Evolutionary conservation across 768 basidiomycete species (phyloP).

Genomic region (Trametes punicea): DNA sequence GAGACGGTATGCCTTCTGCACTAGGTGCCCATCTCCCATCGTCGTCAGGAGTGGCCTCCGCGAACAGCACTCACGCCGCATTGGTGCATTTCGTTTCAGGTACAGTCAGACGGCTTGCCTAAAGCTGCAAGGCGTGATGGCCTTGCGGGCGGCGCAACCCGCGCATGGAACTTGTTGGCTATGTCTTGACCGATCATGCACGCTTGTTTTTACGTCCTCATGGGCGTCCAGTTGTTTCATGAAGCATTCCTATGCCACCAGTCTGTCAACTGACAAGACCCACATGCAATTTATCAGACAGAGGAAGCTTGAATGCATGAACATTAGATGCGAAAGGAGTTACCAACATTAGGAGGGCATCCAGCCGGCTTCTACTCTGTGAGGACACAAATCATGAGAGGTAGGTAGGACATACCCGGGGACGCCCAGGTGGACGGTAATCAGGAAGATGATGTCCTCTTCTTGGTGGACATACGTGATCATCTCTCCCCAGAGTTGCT

Average conservation of each 20-base stretch:
- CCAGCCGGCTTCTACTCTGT: slow-evolving; percentile 45
- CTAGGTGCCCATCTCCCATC: too few relatives aligned
- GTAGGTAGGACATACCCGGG: slow-evolving; percentile 43
- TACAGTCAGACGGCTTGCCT: not conserved
- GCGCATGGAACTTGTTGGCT: slow-evolving; percentile 56
- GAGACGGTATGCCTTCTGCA: too few relatives aligned
- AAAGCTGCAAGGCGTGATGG: slow-evolving; percentile 46
- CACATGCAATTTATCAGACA: too few relatives aligned
- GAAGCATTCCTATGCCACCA: slow-evolving; percentile 52
- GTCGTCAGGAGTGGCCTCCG: too few relatives aligned
- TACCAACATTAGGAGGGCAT: slow-evolving; percentile 73
- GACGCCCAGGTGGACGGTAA: slow-evolving; percentile 78
- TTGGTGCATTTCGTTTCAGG: not conserved
- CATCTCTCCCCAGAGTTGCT: slow-evolving; percentile 74
- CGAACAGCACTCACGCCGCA: too few relatives aligned
- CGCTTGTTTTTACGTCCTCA: slow-evolving; percentile 66
- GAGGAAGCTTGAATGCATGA: not conserved
- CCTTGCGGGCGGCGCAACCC: slow-evolving; percentile 44
- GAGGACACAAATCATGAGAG: not conserved
- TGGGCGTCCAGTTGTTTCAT: slow-evolving; percentile 74
- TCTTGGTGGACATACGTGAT: slow-evolving; percentile 62
- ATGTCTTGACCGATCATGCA: slow-evolving; percentile 70
- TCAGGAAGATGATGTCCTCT: slow-evolving; percentile 63
- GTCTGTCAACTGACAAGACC: too few relatives aligned
- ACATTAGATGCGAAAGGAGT: slow-evolving; percentile 17